Evolutionary conservation across 805 yeast species (phyloP), one percentile per base, ranked within the genome.

Genomic region (Starmerella scarabaei): DNA sequence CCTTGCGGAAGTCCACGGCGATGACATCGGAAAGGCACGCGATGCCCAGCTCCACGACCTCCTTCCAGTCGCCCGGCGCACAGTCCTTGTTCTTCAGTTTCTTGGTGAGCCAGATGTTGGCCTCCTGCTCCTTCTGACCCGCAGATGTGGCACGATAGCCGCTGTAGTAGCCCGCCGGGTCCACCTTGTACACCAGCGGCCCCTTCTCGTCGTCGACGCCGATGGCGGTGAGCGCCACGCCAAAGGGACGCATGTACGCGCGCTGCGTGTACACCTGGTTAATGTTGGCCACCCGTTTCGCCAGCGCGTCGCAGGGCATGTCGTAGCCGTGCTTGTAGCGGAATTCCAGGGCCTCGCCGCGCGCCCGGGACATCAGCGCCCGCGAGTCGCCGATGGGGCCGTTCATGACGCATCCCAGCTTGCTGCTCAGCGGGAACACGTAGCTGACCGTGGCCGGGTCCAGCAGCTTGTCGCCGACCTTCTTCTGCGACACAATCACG

Each of bases 181-280:
- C 98, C 50, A 91, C 77, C 66, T 88, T 91, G 67, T 73, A 85
- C 44, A 91, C 69, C 53, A 77, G 75, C 21, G 98, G 95, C 1
- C 97, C 98, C 39, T 66, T 61, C 62, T 79, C 93, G 56, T 84
- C 95, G 60, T 85, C 96, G 42, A 81, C 77, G 33, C 93, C 75
- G 43, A 85, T 71, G 55, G 88, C 79, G 20, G 95, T 84, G 56
- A 85, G 69, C 21, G 94, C 83, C 44, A 88, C 95, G 29, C 98
- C 98, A 51, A 85, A 68, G 20, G 98, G 98, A 63, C 98, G 76
- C 97, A 91, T 91, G 62, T 88, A 88, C 9, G 97, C 97, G 58
- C 96, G 73, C 64, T 91, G 98, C 31, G 98, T 91, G 62, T 85
- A 91, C 47, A 91, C 74, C 67, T 91, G 98, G 36, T 94, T 80